Conservation (phyloP, 345 rosid species). For the Psidium guajava region DNA sequence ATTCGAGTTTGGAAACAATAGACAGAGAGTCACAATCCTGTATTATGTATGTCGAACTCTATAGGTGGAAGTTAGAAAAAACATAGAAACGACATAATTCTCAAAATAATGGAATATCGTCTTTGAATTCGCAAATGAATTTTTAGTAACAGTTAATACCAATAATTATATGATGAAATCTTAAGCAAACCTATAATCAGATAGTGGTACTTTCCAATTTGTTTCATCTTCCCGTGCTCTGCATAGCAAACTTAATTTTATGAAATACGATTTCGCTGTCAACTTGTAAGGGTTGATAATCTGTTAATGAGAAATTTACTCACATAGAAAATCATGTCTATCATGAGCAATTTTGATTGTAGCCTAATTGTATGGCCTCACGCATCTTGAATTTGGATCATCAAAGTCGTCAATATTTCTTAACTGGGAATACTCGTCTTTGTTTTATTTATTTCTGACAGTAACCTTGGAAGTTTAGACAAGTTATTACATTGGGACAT, state of each 20-base stretch:
- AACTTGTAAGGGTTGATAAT: neutral
- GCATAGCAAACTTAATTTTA: neutral
- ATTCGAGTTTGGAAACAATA: too few relatives aligned
- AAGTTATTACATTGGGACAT: too few relatives aligned
- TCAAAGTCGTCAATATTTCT: neutral
- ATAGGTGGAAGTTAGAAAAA: neutral
- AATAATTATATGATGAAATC: neutral
- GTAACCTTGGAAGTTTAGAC: too few relatives aligned
- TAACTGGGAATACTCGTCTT: neutral
- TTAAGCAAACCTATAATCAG: neutral
- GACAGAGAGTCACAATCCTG: too few relatives aligned
- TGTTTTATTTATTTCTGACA: neutral
- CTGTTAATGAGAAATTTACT: neutral
- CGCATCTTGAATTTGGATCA: neutral
- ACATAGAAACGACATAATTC: neutral
- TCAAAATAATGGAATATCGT: neutral
- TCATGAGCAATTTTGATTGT: neutral
- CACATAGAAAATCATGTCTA: neutral
- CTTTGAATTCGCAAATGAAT: neutral
- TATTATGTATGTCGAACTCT: neutral
- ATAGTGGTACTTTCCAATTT: neutral
- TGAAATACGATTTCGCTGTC: neutral
- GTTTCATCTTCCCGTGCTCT: neutral
- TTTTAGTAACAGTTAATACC: neutral
- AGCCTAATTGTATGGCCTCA: neutral